Percentiles rank a stretch among this genome's conserved stretches.
phyloP scores from a whole-genome alignment of 2,329 filamentous ascomycete species.

The Bimuria novae-zelandiae region DNA sequence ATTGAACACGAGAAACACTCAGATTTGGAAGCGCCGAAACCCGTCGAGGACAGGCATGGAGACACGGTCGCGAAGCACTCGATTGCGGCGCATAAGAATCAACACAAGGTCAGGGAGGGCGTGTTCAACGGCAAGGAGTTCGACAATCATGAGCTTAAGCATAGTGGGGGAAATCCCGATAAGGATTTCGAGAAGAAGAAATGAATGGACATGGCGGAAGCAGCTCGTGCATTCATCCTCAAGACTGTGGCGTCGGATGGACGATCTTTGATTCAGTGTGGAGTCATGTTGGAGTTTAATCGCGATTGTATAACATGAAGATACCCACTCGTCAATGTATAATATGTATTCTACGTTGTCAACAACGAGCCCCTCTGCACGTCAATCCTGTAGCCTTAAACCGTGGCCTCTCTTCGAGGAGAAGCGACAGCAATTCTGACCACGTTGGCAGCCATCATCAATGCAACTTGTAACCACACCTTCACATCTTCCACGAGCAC shows the following conservation, averaged over 20 bases:
- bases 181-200: slow-evolving; percentile 30
- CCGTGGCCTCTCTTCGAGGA: no score
- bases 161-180: slow-evolving; percentile 18
- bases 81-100: slow-evolving; percentile 32
- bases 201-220: background rate
- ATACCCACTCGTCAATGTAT: no score
- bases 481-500: no score
- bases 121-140: slow-evolving; percentile 31
- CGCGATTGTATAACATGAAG: no score
- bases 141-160: slow-evolving; percentile 30
- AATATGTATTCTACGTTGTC: no score
- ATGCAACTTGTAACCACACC: no score
- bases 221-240: background rate
- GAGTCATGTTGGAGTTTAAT: no score
- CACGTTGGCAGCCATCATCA: no score
- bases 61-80: slow-evolving; percentile 29
- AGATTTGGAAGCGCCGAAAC: slow-evolving; percentile 26
- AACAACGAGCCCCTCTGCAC: no score
- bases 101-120: slow-evolving; percentile 27
- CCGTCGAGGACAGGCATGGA: slow-evolving; percentile 31
- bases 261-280: background rate
- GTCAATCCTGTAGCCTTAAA: no score
- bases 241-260: no score
- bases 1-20: background rate
- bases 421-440: no score